Conservation (phyloP, 768 basidiomycete genomes). For the Pholiota molesta region DNA sequence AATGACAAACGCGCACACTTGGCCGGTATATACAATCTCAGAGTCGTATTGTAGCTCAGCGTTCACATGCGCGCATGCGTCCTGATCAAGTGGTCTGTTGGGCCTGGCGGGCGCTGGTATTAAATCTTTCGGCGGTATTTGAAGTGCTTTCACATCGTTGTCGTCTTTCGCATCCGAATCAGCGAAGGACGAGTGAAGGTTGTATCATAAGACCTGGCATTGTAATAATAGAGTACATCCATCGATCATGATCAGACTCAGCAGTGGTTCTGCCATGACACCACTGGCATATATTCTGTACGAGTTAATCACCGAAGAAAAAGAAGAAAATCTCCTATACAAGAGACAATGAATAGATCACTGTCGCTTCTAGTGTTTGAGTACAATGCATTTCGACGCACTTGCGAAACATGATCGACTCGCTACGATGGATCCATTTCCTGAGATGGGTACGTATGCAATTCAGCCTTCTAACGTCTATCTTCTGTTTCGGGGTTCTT, state of each 20-base stretch:
- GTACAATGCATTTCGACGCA: too few relatives aligned
- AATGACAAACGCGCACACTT: too few relatives aligned
- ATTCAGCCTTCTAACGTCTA: constrained; percentile 1
- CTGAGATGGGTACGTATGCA: not conserved
- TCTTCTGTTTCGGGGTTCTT: not conserved
- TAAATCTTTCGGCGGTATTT: not conserved
- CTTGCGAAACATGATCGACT: not conserved
- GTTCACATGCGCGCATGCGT: not conserved
- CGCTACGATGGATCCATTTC: too few relatives aligned
- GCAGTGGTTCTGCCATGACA: not conserved
- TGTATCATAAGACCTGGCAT: not conserved
- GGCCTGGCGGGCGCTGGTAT: not conserved
- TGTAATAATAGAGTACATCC: not conserved
- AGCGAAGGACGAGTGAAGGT: not conserved
- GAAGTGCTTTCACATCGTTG: not conserved
- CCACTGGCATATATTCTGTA: too few relatives aligned
- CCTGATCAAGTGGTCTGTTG: not conserved
- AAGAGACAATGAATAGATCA: too few relatives aligned
- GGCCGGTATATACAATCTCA: too few relatives aligned
- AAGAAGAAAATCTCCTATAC: not conserved
- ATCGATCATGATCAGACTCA: not conserved
- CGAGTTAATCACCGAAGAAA: not conserved
- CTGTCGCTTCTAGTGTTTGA: too few relatives aligned
- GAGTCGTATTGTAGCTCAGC: not conserved
- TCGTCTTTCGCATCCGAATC: too few relatives aligned